These are phyloP conservation scores for Brasilioporus rufonigricans DNA, from an alignment of 768 basidiomycete genomes.

Conservation along the genomic window DNA sequence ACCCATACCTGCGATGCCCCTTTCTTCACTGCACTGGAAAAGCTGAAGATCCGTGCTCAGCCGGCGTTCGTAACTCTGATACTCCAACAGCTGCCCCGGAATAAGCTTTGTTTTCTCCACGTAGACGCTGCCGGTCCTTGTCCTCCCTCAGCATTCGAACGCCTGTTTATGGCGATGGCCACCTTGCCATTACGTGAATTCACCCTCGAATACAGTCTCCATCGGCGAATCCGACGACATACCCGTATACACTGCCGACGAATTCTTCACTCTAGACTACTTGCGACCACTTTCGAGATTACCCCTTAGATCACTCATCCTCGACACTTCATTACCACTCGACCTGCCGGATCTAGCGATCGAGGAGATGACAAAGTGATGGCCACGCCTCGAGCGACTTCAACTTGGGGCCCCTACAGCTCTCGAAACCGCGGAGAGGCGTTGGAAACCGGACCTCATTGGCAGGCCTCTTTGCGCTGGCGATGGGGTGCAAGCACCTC, in stretches of 20 bases:
- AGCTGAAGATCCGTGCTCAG: conserved; percentile 40
- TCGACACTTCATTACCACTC: conserved; percentile 42
- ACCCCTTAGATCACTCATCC: conserved; percentile 34
- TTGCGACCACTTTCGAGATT: conserved; percentile 37
- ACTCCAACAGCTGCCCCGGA: conserved; percentile 32
- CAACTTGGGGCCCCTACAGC: conserved; percentile 37
- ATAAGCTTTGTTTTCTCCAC: conserved; percentile 36
- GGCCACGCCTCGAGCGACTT: conserved; percentile 44
- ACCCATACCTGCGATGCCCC: neutral
- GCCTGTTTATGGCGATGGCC: conserved; percentile 33
- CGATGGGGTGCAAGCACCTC: conserved; percentile 17
- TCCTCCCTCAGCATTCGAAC: conserved; percentile 33
- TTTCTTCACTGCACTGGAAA: conserved; percentile 38
- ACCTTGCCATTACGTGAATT: conserved; percentile 36
- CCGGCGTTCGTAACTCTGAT: conserved; percentile 34
- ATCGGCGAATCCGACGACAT: conserved; percentile 33
- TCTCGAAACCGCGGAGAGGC: conserved; percentile 20
- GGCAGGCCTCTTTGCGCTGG: conserved; percentile 15
- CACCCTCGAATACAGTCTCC: conserved; percentile 34
- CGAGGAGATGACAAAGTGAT: conserved; percentile 39
- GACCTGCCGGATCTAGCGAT: conserved; percentile 39
- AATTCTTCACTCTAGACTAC: conserved; percentile 27
- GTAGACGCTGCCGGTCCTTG: conserved; percentile 36
- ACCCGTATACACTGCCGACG: conserved; percentile 15
- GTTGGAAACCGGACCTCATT: conserved; percentile 22